Conservation (phyloP, 2,329 filamentous ascomycete species). For the Diaporthe citrichinensis region DNA sequence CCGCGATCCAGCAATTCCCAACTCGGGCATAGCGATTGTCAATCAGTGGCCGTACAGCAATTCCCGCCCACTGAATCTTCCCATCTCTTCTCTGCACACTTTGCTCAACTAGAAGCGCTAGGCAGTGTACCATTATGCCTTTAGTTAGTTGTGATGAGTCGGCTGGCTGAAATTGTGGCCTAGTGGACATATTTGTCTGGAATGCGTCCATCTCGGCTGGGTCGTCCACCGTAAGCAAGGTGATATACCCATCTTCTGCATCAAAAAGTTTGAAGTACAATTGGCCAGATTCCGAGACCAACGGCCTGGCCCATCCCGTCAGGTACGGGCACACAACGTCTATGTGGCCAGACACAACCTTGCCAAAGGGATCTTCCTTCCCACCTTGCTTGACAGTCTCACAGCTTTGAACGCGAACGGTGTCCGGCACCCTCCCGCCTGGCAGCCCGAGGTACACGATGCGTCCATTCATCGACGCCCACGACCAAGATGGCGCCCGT, state of each 20-base stretch:
- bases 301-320: not conserved
- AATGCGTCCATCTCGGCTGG: not conserved
- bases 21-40: not conserved
- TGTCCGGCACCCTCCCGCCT: not conserved
- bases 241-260: not conserved
- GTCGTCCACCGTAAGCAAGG: not conserved
- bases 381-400: not conserved
- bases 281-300: not conserved
- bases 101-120: not conserved
- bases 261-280: not conserved
- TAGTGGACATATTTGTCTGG: not conserved
- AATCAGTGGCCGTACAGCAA: not conserved
- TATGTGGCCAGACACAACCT: not conserved
- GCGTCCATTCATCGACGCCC: conserved; percentile 2
- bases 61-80: not conserved
- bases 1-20: not conserved
- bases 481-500: conserved; percentile 2
- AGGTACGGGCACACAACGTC: not conserved
- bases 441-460: not conserved
- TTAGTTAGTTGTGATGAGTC: not conserved
- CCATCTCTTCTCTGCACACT: not conserved
- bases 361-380: not conserved
- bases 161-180: not conserved
- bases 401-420: not conserved
- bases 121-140: not conserved